A percentile compares a stretch with the other conserved stretches of the same genome.
These are phyloP conservation scores for Vigna nakashimae DNA, from an alignment of 306 rosid genomes.

Conservation along the genomic window DNA sequence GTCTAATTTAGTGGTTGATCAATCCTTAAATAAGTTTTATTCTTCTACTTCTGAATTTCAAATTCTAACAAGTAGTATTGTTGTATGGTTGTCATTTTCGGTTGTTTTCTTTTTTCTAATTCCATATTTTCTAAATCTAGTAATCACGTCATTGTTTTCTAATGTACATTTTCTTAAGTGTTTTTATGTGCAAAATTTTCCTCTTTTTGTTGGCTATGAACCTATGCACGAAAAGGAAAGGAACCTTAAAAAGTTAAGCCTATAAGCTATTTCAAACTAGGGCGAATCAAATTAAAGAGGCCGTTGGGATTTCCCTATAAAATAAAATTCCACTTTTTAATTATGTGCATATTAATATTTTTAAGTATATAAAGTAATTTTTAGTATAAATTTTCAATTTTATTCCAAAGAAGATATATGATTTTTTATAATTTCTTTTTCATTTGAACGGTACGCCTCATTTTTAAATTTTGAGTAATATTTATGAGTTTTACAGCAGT, in stretches of 20 bases:
- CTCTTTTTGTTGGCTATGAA: slow-evolving; percentile 23
- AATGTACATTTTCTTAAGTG: slow-evolving; percentile 9
- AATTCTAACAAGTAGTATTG: background rate
- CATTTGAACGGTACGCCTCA: no score
- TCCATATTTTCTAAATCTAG: background rate
- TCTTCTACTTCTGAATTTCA: background rate
- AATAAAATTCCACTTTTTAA: background rate
- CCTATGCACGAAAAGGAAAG: slow-evolving; percentile 23
- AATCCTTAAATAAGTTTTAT: background rate
- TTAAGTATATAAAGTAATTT: no score
- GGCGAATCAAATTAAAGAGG: slow-evolving; percentile 28
- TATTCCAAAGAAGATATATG: no score
- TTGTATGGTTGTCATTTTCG: slow-evolving; percentile 26
- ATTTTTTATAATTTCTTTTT: no score
- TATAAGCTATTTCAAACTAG: slow-evolving; percentile 27
- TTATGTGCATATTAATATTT: background rate
- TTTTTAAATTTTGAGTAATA: no score
- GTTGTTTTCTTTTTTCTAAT: slow-evolving; percentile 19
- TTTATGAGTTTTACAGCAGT: no score
- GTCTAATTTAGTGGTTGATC: no score
- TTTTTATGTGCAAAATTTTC: slow-evolving; percentile 16
- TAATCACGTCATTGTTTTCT: slow-evolving; percentile 26
- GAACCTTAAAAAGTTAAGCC: slow-evolving; percentile 30
- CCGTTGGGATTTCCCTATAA: background rate
- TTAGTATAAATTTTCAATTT: no score